These are phyloP conservation scores for Leccinum uliginosum DNA, from an alignment of 768 basidiomycete genomes.

Conservation along the genomic window DNA sequence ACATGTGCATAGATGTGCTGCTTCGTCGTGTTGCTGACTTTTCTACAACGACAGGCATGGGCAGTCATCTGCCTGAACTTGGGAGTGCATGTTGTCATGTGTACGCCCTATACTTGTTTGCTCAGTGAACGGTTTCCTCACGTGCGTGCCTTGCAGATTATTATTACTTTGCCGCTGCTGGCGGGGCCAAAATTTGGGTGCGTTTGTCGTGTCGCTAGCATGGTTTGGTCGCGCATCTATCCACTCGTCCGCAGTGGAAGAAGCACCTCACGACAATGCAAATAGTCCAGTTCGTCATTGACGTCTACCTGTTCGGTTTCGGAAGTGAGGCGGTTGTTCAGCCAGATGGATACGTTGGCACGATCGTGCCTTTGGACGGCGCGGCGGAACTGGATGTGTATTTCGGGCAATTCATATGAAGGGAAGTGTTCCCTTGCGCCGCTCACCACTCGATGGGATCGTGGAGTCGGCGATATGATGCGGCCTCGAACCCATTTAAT, in stretches of 20 bases:
- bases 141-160: conserved; percentile 59
- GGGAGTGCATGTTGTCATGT: conserved; percentile 93
- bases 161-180: conserved; percentile 97
- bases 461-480: no score
- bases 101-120: conserved; percentile 41
- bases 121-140: neutral
- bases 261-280: conserved; percentile 25
- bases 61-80: conserved; percentile 83
- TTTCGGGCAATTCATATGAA: no score
- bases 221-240: neutral
- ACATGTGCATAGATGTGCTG: neutral
- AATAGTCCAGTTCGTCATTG: conserved; percentile 25
- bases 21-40: neutral
- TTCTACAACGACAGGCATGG: conserved; percentile 64
- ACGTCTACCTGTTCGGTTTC: conserved; percentile 18
- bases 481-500: no score
- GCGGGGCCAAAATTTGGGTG: conserved; percentile 33
- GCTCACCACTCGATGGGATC: no score
- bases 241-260: conserved; percentile 20
- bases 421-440: no score
- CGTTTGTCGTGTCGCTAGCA: neutral
- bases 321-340: no score
- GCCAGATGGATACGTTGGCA: no score
- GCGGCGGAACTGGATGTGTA: no score
- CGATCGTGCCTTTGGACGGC: no score